Percentiles rank a stretch among this genome's conserved stretches.
Evolutionary conservation across 2,329 filamentous ascomycete genomes (phyloP).

Genomic region (Trichoderma semiorbis): DNA sequence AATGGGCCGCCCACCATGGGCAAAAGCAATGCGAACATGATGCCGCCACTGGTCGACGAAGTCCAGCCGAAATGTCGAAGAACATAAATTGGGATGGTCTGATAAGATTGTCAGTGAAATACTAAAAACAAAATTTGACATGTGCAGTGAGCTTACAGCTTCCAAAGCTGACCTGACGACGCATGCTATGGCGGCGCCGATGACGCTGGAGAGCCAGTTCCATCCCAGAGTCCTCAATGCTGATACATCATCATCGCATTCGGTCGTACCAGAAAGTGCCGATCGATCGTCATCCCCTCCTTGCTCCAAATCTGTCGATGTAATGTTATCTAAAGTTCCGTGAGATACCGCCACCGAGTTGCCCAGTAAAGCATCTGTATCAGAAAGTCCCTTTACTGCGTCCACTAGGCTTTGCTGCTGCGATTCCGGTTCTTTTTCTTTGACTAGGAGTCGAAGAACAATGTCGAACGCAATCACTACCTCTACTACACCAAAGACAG

Average conservation of each 20-base stretch:
- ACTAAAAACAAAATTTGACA: not conserved
- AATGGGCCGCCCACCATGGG: conserved; percentile 8
- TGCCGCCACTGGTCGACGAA: not conserved
- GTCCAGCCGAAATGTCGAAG: conserved; percentile 18
- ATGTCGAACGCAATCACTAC: not conserved
- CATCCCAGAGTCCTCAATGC: conserved; percentile 3
- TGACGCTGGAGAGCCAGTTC: conserved; percentile 17
- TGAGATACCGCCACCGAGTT: not conserved
- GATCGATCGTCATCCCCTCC: not conserved
- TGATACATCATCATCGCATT: not conserved
- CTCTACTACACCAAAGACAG: conserved; percentile 10
- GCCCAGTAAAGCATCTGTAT: not conserved
- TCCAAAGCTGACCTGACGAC: conserved; percentile 12
- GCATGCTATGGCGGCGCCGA: conserved; percentile 1
- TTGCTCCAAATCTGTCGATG: not conserved
- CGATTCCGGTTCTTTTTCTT: not conserved
- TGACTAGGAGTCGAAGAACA: conserved; percentile 6
- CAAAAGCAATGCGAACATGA: conserved; percentile 15
- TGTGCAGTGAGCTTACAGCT: not conserved
- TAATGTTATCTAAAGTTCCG: not conserved
- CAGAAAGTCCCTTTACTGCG: not conserved
- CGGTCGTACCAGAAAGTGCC: not conserved
- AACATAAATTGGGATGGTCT: conserved; percentile 14
- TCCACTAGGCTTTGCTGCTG: not conserved
- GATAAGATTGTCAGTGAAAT: not conserved